These are phyloP conservation scores for Sanghuangporus weigelae DNA, from an alignment of 1,284 basidiomycete genomes.

Conservation along the genomic window DNA sequence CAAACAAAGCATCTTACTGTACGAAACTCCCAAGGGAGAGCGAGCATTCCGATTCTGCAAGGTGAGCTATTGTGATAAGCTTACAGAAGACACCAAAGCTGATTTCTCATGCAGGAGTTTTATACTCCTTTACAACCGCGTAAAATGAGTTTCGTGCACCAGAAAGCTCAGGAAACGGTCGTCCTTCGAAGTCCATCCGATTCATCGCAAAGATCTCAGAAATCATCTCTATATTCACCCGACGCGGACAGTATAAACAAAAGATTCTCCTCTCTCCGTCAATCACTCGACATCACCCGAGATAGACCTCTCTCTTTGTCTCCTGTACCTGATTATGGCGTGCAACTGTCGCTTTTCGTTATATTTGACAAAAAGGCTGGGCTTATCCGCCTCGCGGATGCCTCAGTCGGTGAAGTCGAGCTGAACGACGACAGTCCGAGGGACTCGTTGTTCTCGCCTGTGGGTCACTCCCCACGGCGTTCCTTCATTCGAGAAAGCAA, in stretches of 20 bases:
- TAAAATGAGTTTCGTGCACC: conserved; percentile 61
- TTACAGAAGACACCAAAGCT: neutral
- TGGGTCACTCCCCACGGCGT: conserved; percentile 23
- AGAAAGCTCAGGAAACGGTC: conserved; percentile 48
- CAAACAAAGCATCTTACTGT: conserved; percentile 64
- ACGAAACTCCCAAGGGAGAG: conserved; percentile 75
- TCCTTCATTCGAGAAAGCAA: conserved; percentile 20
- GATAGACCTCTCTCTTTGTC: conserved; percentile 12
- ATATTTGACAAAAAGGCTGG: conserved; percentile 80
- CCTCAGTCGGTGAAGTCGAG: conserved; percentile 72
- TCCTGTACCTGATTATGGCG: conserved; percentile 42
- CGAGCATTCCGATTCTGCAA: conserved; percentile 77
- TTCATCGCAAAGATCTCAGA: conserved; percentile 22
- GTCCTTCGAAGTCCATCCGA: conserved; percentile 37
- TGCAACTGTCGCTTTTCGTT: conserved; percentile 70
- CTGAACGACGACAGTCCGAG: conserved; percentile 45
- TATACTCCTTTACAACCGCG: conserved; percentile 68
- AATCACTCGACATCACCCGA: conserved; percentile 10
- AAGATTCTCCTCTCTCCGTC: conserved; percentile 13
- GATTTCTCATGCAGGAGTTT: conserved; percentile 53
- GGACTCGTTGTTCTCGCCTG: conserved; percentile 18
- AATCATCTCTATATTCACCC: neutral
- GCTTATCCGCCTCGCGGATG: conserved; percentile 70
- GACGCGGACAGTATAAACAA: conserved; percentile 2
- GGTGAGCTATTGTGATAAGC: conserved; percentile 33